Conservation (phyloP, 768 basidiomycete species). For the Pulveroboletus sp. region DNA sequence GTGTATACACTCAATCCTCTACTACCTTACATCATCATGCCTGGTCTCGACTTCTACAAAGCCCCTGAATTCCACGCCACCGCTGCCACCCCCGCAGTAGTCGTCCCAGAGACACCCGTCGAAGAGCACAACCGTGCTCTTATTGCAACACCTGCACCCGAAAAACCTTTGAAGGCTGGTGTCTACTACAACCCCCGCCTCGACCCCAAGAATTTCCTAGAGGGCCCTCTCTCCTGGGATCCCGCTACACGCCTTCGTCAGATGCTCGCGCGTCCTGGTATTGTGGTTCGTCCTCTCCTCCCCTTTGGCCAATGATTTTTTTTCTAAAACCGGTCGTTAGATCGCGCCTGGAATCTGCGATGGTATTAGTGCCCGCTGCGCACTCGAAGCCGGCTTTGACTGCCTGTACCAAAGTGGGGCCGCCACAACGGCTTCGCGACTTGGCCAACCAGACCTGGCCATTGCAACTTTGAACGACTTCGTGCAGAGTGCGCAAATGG, state of each 20-base stretch:
- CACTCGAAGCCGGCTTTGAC: conserved; percentile 74
- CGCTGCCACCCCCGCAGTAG: not conserved
- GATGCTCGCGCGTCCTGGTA: conserved; percentile 68
- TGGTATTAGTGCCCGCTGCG: conserved; percentile 77
- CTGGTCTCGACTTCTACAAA: conserved; percentile 34
- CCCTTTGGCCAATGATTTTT: not conserved
- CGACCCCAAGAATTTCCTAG: conserved; percentile 64
- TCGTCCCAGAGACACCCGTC: conserved; percentile 4
- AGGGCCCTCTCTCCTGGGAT: conserved; percentile 66
- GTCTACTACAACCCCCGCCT: conserved; percentile 67
- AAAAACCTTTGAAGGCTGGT: conserved; percentile 10
- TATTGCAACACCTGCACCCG: conserved; percentile 8
- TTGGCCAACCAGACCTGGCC: conserved; percentile 77
- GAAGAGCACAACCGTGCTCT: not conserved
- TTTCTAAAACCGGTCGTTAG: conserved; percentile 30
- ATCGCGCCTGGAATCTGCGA: conserved; percentile 79
- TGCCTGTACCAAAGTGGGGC: conserved; percentile 82
- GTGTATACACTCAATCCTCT: conserved; percentile 19
- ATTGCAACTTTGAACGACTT: conserved; percentile 80
- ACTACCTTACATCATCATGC: conserved; percentile 24
- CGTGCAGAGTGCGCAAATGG: conserved; percentile 68
- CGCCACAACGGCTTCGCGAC: conserved; percentile 74
- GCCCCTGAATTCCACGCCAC: conserved; percentile 3
- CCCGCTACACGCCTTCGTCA: conserved; percentile 72
- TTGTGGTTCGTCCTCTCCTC: conserved; percentile 52